Evolutionary conservation across 2,329 filamentous ascomycete genomes (phyloP).

Genomic region (Pleomassaria siparia): DNA sequence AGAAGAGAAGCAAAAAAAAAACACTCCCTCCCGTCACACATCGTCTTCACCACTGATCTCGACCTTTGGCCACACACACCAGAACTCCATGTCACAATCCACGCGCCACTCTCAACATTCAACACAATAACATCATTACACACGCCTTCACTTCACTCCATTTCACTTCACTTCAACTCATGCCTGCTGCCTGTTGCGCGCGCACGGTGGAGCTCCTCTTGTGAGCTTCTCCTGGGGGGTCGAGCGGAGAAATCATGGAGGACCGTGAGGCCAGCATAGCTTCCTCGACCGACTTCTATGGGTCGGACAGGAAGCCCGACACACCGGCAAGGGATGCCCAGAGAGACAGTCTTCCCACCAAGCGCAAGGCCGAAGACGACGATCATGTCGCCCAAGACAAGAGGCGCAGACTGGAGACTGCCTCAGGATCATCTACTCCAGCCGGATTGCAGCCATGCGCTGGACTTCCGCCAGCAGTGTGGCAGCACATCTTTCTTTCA

Average conservation of each 20-base stretch:
- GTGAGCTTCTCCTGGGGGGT: slow-evolving; percentile 32
- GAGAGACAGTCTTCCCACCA: slow-evolving; percentile 17
- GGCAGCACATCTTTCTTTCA: slow-evolving; percentile 70
- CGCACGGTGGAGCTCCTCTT: slow-evolving; percentile 28
- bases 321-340: slow-evolving; percentile 17
- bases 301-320: slow-evolving; percentile 25
- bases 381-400: slow-evolving; percentile 28
- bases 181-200: slow-evolving; percentile 31
- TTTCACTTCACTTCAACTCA: slow-evolving; percentile 11
- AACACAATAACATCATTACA: too few relatives aligned
- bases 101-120: neutral
- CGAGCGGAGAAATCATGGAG: slow-evolving; percentile 28
- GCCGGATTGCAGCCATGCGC: slow-evolving; percentile 29
- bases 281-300: slow-evolving; percentile 42
- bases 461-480: slow-evolving; percentile 62
- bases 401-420: slow-evolving; percentile 33
- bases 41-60: neutral
- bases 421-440: slow-evolving; percentile 11
- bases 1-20: too few relatives aligned
- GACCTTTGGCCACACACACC: neutral
- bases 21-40: too few relatives aligned
- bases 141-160: neutral
- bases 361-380: slow-evolving; percentile 40
- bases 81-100: neutral
- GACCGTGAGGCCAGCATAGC: slow-evolving; percentile 36